These are phyloP conservation scores for Spiromastix sp. DNA, from an alignment of 2,329 filamentous ascomycete genomes.

Conservation along the genomic window DNA sequence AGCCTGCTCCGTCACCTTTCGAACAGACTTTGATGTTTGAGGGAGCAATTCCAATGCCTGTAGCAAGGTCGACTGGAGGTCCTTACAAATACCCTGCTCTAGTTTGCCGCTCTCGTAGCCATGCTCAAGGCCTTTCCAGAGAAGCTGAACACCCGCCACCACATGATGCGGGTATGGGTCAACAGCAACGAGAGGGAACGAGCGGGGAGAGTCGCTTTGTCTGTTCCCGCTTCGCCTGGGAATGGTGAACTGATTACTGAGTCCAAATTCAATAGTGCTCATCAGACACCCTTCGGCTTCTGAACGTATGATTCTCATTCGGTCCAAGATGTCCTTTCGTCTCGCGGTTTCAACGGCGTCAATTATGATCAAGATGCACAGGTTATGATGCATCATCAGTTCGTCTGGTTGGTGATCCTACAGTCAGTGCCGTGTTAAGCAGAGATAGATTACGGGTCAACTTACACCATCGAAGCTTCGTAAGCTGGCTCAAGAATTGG, in stretches of 20 bases:
- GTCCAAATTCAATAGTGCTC: conserved; percentile 19
- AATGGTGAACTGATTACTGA: conserved; percentile 18
- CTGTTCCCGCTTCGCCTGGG: conserved; percentile 3
- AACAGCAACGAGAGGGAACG: conserved; percentile 19
- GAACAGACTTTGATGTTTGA: conserved; percentile 22
- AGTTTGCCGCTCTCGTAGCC: conserved; percentile 16
- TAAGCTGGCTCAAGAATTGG: conserved; percentile 20
- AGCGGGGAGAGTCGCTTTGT: conserved; percentile 4
- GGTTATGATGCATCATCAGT: conserved; percentile 20
- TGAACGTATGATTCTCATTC: conserved; percentile 13
- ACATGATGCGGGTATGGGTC: conserved; percentile 24
- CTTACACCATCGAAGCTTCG: conserved; percentile 24
- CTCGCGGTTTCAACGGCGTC: conserved; percentile 19
- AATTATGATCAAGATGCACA: conserved; percentile 19
- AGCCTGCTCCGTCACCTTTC: too few relatives aligned
- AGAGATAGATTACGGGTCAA: conserved; percentile 5
- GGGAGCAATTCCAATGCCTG: conserved; percentile 18
- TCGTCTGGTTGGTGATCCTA: conserved; percentile 10
- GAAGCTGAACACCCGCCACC: conserved; percentile 19
- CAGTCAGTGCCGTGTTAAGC: not conserved
- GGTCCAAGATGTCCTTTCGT: conserved; percentile 16
- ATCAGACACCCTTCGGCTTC: conserved; percentile 19
- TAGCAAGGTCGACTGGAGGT: conserved; percentile 16
- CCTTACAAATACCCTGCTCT: conserved; percentile 14
- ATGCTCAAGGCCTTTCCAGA: conserved; percentile 19